Percentiles rank a stretch among this genome's conserved stretches.
phyloP scores from a whole-genome alignment of 1,284 basidiomycete genomes.

The Puccinia triticina region DNA sequence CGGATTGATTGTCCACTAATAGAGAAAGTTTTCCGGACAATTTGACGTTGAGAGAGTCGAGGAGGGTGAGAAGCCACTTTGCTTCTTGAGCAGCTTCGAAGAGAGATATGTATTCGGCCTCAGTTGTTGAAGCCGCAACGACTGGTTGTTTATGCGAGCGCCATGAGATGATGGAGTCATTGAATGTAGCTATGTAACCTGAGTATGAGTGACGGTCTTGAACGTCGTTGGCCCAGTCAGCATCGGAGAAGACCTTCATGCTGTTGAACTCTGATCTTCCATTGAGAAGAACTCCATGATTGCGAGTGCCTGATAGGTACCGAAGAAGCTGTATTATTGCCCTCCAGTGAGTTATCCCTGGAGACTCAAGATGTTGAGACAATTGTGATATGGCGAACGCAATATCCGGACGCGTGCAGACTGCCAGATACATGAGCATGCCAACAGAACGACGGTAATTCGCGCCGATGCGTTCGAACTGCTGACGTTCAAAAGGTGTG shows the following conservation, averaged over 20 bases:
- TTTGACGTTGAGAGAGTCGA: background rate
- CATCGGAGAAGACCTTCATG: background rate
- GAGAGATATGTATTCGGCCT: constrained; percentile 3
- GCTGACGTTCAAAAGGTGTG: background rate
- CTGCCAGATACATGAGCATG: constrained; percentile 15
- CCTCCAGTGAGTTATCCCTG: background rate
- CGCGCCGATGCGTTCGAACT: background rate
- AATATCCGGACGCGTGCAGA: constrained; percentile 19
- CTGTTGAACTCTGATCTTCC: background rate
- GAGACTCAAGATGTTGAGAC: constrained; percentile 4
- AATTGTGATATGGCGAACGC: background rate
- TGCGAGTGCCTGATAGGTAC: background rate
- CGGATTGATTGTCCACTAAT: constrained; percentile 47
- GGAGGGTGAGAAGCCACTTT: background rate
- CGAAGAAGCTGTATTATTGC: background rate
- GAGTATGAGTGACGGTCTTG: background rate
- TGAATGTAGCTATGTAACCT: background rate
- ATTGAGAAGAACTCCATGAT: background rate
- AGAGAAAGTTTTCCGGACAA: background rate
- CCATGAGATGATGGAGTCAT: background rate
- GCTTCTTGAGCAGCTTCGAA: background rate
- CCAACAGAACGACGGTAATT: background rate
- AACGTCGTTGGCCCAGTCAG: background rate
- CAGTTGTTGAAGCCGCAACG: background rate
- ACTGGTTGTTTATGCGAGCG: background rate